Conservation (phyloP, 495 filamentous ascomycete genomes). For the Penicillium parvum region DNA sequence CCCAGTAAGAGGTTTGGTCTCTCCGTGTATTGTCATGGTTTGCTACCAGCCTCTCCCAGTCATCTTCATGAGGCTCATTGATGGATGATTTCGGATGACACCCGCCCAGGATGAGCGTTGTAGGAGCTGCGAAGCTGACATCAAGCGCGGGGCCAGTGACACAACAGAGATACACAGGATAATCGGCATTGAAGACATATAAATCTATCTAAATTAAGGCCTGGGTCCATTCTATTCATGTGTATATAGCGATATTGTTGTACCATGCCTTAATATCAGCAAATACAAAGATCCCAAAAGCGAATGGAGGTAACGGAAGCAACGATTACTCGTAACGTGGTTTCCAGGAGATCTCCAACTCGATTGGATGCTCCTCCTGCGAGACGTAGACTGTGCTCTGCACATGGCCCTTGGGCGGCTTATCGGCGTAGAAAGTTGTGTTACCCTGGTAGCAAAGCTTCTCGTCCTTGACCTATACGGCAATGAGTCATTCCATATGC, state of each 20-base stretch:
- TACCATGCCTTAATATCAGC: not conserved
- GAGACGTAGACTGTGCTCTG: slow-evolving; percentile 39
- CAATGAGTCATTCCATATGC: not conserved
- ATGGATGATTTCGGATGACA: too few relatives aligned
- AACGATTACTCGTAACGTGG: not conserved
- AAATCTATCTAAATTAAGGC: too few relatives aligned
- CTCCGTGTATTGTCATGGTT: too few relatives aligned
- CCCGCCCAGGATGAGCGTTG: too few relatives aligned
- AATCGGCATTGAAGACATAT: too few relatives aligned
- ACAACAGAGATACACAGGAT: too few relatives aligned
- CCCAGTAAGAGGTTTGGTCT: too few relatives aligned
- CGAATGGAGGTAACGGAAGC: not conserved
- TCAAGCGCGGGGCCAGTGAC: too few relatives aligned
- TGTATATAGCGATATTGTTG: not conserved
- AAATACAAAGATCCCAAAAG: not conserved
- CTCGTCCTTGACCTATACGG: slow-evolving; percentile 31
- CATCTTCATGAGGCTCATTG: too few relatives aligned
- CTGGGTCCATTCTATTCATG: not conserved
- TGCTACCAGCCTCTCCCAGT: too few relatives aligned
- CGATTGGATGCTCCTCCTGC: slow-evolving; percentile 32
- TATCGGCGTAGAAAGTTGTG: slow-evolving; percentile 54
- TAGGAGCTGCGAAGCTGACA: too few relatives aligned
- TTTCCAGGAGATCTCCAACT: slow-evolving; percentile 37
- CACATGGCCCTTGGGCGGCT: slow-evolving; percentile 48
- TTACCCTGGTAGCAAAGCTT: slow-evolving; percentile 46